Percentiles rank a stretch among this genome's conserved stretches.
Evolutionary conservation across 805 yeast genomes (phyloP).

Genomic region (Candida wancherniae): DNA sequence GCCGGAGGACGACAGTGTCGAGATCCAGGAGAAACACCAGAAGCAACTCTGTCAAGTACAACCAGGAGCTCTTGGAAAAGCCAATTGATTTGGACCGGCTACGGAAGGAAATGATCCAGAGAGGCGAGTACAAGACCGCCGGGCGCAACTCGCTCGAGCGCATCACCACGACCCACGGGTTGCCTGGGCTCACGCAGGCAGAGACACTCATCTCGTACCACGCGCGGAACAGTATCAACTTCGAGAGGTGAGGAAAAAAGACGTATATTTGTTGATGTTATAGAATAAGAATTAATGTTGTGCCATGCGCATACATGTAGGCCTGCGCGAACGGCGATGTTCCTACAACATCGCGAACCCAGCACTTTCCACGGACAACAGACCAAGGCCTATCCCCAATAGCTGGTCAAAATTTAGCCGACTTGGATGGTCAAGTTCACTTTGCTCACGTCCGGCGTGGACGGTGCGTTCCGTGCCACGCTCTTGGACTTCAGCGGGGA

Average conservation of each 20-base stretch:
- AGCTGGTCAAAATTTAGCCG: neutral
- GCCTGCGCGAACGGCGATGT: too few species aligned
- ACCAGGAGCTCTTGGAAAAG: conserved; percentile 24
- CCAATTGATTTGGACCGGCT: conserved; percentile 32
- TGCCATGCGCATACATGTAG: too few species aligned
- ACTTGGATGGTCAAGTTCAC: conserved; percentile 34
- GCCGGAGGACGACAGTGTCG: conserved; percentile 26
- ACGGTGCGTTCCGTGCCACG: conserved; percentile 39
- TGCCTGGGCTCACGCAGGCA: conserved; percentile 48
- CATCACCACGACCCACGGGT: conserved; percentile 41
- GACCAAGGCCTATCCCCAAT: too few species aligned
- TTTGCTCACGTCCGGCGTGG: conserved; percentile 23
- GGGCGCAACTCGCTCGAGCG: conserved; percentile 35
- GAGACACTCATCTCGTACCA: conserved; percentile 43
- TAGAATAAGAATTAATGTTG: neutral
- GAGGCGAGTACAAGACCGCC: conserved; percentile 32
- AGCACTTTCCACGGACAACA: too few species aligned
- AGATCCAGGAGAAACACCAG: conserved; percentile 21
- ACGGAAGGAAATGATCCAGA: conserved; percentile 34
- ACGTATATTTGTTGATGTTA: neutral
- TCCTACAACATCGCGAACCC: too few species aligned
- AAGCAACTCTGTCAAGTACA: conserved; percentile 18
- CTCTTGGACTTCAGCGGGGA: conserved; percentile 53
- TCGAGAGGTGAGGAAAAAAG: conserved; percentile 15
- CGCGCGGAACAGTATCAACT: conserved; percentile 35